Conservation (phyloP, 768 basidiomycete species). For the Tylopilus vinaceipallidus region DNA sequence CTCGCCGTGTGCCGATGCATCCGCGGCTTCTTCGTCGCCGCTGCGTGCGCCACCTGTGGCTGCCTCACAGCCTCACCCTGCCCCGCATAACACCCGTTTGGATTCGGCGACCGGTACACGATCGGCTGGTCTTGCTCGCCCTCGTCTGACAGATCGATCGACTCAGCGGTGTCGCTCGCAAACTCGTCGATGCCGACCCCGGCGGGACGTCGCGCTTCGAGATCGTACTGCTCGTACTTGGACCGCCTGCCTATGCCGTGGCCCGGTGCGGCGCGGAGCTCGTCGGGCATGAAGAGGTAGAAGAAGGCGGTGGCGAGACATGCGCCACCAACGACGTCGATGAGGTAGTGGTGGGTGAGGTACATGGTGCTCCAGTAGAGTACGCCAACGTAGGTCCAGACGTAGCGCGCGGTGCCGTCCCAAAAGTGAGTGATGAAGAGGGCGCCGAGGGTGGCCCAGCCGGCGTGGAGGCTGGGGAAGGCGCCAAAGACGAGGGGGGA, state of each 20-base stretch:
- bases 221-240: constrained; percentile 78
- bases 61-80: constrained; percentile 1
- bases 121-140: constrained; percentile 57
- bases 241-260: constrained; percentile 40
- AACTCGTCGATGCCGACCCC: constrained; percentile 30
- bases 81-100: constrained; percentile 9
- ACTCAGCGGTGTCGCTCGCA: constrained; percentile 39
- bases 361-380: constrained; percentile 99
- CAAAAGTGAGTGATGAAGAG: constrained; percentile 96
- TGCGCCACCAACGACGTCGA: constrained; percentile 93
- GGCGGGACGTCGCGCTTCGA: constrained; percentile 48
- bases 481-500: constrained; percentile 96
- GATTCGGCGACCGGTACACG: constrained; percentile 65
- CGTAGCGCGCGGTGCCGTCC: constrained; percentile 61
- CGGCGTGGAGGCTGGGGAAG: constrained; percentile 92
- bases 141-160: constrained; percentile 62
- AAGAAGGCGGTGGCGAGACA: constrained; percentile 87
- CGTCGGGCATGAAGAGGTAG: constrained; percentile 84
- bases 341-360: constrained; percentile 96
- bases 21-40: constrained; percentile 27
- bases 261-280: constrained; percentile 58
- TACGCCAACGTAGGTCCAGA: constrained; percentile 80
- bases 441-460: constrained; percentile 86
- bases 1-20: constrained; percentile 79
- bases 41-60: constrained; percentile 3